Conservation (phyloP, 257 asterid species). For the Capsicum baccatum region DNA sequence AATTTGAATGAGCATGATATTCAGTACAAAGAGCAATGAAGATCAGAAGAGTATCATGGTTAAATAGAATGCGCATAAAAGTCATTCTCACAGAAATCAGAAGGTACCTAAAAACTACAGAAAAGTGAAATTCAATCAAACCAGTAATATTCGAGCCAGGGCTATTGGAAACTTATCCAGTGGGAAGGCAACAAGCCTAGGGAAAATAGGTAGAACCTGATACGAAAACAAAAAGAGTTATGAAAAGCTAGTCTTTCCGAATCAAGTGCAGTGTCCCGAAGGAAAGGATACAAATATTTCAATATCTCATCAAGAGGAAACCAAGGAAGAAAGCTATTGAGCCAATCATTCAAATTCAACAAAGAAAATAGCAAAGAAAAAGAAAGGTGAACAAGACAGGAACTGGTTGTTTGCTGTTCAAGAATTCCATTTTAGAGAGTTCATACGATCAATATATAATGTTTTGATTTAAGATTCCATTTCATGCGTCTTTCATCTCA, state of each 20-base stretch:
- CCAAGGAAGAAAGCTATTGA: not conserved
- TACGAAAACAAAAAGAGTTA: conserved; percentile 17
- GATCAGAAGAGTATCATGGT: conserved; percentile 3
- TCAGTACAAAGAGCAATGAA: conserved; percentile 24
- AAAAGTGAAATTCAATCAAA: conserved; percentile 32
- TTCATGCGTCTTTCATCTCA: not conserved
- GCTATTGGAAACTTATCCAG: conserved; percentile 92
- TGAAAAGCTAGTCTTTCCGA: conserved; percentile 2
- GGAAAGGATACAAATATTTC: not conserved
- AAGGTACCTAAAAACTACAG: conserved; percentile 23
- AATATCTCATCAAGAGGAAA: conserved; percentile 3
- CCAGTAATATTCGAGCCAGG: conserved; percentile 95
- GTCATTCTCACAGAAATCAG: not conserved
- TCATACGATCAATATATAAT: not conserved
- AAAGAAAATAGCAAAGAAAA: not conserved
- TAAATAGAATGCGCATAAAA: not conserved
- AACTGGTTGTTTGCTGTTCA: not conserved
- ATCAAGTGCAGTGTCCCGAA: not conserved
- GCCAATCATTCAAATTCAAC: not conserved
- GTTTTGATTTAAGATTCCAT: not conserved
- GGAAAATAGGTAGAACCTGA: conserved; percentile 92
- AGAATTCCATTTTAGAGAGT: not conserved
- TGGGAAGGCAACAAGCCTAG: conserved; percentile 89
- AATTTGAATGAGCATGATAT: conserved; percentile 22
- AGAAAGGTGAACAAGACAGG: not conserved